These are phyloP conservation scores for Saccharomyces hybrid DNA, from an alignment of 1,139 yeast species.

Conservation along the genomic window DNA sequence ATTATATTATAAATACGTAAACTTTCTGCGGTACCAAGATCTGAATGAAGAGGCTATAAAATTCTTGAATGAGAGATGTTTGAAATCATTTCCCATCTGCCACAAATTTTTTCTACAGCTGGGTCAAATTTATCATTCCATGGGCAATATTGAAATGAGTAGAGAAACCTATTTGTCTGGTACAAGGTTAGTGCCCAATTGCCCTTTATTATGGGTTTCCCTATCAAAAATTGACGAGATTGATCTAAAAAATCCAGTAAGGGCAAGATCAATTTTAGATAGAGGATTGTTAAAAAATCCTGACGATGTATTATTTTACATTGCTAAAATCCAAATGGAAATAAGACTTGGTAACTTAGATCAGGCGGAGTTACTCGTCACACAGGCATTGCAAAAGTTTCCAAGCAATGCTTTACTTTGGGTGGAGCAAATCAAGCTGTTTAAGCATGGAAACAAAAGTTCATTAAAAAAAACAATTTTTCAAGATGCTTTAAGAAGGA, in stretches of 20 bases:
- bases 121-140: slow-evolving; percentile 19
- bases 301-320: slow-evolving; percentile 42
- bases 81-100: slow-evolving; percentile 13
- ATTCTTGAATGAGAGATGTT: slow-evolving; percentile 39
- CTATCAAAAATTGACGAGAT: slow-evolving; percentile 45
- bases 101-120: slow-evolving; percentile 21
- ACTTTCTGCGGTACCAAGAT: slow-evolving; percentile 41
- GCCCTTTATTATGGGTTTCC: slow-evolving; percentile 47
- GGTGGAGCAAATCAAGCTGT: slow-evolving; percentile 45
- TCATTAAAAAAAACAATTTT: slow-evolving; percentile 51
- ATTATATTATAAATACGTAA: slow-evolving; percentile 59
- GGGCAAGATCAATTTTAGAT: slow-evolving; percentile 71
- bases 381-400: slow-evolving; percentile 52
- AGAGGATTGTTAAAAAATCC: slow-evolving; percentile 53
- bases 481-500: slow-evolving; percentile 63
- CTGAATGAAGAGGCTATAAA: slow-evolving; percentile 35
- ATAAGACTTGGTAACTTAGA: slow-evolving; percentile 39
- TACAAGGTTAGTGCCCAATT: slow-evolving; percentile 40
- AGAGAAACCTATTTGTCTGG: slow-evolving; percentile 45
- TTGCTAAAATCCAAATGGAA: slow-evolving; percentile 54
- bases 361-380: slow-evolving; percentile 50
- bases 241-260: slow-evolving; percentile 37
- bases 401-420: slow-evolving; percentile 59
- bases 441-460: slow-evolving; percentile 42
- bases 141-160: slow-evolving; percentile 35